Percentiles rank a stretch among this genome's conserved stretches.
phyloP scores from a whole-genome alignment of 257 asterid species.

The Coffea eugenioides region DNA sequence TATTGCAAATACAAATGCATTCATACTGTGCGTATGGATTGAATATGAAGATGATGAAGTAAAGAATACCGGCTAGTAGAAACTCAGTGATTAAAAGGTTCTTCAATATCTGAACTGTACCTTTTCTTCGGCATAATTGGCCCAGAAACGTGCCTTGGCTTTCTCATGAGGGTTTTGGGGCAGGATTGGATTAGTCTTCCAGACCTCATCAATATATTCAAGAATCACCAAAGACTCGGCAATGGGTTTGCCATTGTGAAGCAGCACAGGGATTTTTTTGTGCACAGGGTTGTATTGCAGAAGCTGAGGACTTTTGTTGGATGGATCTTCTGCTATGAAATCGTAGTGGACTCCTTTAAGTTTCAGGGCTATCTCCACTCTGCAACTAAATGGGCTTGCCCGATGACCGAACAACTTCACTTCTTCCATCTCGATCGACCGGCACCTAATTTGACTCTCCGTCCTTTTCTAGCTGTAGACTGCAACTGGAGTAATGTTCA shows the following conservation, averaged over 20 bases:
- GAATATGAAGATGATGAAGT: too few relatives aligned
- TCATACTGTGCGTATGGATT: neutral
- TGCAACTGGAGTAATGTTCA: neutral
- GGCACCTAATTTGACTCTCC: neutral
- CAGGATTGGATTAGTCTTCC: conserved; percentile 35
- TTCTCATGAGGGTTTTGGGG: conserved; percentile 42
- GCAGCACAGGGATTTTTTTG: conserved; percentile 40
- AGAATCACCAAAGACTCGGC: conserved; percentile 43
- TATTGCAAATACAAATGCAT: conserved; percentile 5
- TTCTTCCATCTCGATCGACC: conserved; percentile 30
- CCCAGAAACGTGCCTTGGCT: conserved; percentile 55
- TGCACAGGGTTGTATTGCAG: conserved; percentile 45
- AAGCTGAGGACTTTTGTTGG: conserved; percentile 36
- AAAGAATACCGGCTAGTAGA: neutral
- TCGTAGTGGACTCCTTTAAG: conserved; percentile 49
- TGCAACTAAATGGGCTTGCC: conserved; percentile 40
- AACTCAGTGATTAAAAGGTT: too few relatives aligned
- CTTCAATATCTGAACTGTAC: conserved; percentile 13
- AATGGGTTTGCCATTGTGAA: conserved; percentile 52
- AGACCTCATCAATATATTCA: conserved; percentile 53
- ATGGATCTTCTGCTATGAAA: conserved; percentile 28
- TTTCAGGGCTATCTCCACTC: conserved; percentile 43
- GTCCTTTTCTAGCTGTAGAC: neutral
- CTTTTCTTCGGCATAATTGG: conserved; percentile 47
- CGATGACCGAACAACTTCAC: conserved; percentile 43